These are phyloP conservation scores for Penicillium pancosmium DNA, from an alignment of 495 filamentous ascomycete genomes.

Conservation along the genomic window DNA sequence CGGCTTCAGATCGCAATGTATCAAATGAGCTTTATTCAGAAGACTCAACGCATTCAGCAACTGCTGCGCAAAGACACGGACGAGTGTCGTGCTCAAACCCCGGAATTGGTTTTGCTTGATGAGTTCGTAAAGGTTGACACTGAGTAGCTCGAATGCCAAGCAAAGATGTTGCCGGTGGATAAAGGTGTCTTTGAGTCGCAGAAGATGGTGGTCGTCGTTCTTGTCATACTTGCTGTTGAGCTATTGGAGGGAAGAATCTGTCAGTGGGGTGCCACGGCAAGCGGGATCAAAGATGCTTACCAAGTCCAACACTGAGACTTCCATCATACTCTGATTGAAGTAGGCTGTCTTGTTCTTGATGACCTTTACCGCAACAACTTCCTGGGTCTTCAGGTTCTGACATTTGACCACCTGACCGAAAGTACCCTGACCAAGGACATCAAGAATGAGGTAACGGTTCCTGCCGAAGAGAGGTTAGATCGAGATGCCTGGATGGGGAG, in stretches of 20 bases:
- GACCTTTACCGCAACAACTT: conserved; percentile 98
- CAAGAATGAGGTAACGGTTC: conserved; percentile 97
- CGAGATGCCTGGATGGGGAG: neutral
- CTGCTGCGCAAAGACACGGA: conserved; percentile 98
- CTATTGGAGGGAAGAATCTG: conserved; percentile 44
- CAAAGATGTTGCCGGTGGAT: conserved; percentile 98
- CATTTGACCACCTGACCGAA: conserved; percentile 99
- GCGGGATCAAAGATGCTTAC: conserved; percentile 51
- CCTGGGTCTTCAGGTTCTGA: conserved; percentile 96
- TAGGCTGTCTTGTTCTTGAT: conserved; percentile 99
- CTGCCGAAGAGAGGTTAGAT: conserved; percentile 42
- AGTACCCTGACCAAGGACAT: conserved; percentile 96
- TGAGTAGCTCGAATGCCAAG: conserved; percentile 94
- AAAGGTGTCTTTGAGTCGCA: conserved; percentile 96
- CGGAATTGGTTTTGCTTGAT: conserved; percentile 99
- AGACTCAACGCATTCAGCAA: conserved; percentile 88
- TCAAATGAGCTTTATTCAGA: conserved; percentile 93
- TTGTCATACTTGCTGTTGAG: conserved; percentile 98
- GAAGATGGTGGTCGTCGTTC: conserved; percentile 97
- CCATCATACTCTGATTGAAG: conserved; percentile 99
- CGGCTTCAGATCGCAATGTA: conserved; percentile 98
- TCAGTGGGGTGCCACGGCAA: conserved; percentile 24
- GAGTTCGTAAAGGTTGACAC: conserved; percentile 97
- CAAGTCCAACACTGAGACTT: conserved; percentile 96
- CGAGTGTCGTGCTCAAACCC: conserved; percentile 94